These are phyloP conservation scores for Tricholoma furcatifolium DNA, from an alignment of 768 basidiomycete genomes.

Conservation along the genomic window DNA sequence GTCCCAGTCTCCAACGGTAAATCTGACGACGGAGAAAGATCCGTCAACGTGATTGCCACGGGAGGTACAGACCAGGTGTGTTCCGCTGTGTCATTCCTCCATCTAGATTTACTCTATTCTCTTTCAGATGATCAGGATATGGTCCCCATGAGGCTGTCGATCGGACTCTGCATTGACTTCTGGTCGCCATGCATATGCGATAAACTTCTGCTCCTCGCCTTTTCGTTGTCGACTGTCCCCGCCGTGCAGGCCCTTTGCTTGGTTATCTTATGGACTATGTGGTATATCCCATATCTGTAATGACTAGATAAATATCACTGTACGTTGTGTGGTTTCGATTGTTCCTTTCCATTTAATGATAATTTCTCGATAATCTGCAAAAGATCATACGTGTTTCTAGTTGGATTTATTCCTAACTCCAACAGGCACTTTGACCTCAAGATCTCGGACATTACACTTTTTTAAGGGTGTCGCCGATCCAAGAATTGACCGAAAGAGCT, in stretches of 20 bases:
- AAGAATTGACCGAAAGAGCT: too few relatives aligned
- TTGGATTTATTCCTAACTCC: too few relatives aligned
- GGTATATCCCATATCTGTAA: not conserved
- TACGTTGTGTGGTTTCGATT: too few relatives aligned
- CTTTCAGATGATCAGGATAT: conserved; percentile 5
- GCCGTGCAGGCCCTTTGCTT: not conserved
- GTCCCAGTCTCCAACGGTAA: conserved; percentile 7
- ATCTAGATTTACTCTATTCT: not conserved
- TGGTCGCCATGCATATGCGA: not conserved
- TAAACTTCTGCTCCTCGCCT: not conserved
- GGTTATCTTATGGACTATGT: conserved; percentile 3
- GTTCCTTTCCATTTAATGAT: too few relatives aligned
- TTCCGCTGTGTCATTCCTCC: not conserved
- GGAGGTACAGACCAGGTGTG: conserved; percentile 16
- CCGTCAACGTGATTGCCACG: conserved; percentile 22
- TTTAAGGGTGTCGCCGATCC: too few relatives aligned
- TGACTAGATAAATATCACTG: too few relatives aligned
- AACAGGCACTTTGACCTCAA: too few relatives aligned
- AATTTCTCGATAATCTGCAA: too few relatives aligned
- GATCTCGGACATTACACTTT: too few relatives aligned
- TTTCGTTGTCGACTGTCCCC: not conserved
- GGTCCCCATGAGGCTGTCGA: conserved; percentile 4
- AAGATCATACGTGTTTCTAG: too few relatives aligned
- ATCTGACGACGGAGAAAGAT: conserved; percentile 11
- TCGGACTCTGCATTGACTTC: not conserved